Conservation (phyloP, 2,329 filamentous ascomycete genomes). For the Botryotinia convoluta region DNA sequence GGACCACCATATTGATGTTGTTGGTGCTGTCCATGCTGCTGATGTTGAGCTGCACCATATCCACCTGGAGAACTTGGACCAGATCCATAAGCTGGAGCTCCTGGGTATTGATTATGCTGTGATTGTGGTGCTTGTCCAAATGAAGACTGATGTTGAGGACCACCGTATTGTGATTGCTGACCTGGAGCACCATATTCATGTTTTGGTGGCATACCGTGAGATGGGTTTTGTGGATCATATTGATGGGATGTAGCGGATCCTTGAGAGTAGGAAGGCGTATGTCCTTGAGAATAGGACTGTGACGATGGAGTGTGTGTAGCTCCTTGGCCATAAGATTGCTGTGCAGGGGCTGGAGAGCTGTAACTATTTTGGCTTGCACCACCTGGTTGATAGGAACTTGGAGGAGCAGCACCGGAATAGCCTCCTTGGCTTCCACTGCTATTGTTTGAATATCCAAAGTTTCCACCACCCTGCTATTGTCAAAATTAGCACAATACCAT, state of each 20-base stretch:
- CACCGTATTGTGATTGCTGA: conserved; percentile 32
- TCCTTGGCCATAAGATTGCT: conserved; percentile 13
- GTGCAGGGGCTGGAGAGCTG: conserved; percentile 23
- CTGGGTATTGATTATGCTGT: conserved; percentile 26
- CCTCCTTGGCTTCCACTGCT: conserved; percentile 46
- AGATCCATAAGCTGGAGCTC: conserved; percentile 24
- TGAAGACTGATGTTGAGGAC: conserved; percentile 30
- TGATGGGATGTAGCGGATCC: conserved; percentile 14
- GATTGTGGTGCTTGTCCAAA: conserved; percentile 24
- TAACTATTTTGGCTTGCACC: conserved; percentile 27
- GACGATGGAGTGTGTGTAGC: conserved; percentile 15
- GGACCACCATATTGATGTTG: conserved; percentile 13
- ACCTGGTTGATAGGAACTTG: conserved; percentile 55
- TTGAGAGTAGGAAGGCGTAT: conserved; percentile 8
- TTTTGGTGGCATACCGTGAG: conserved; percentile 9
- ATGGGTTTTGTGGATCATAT: conserved; percentile 17
- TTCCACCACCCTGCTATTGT: conserved; percentile 45
- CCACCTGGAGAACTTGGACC: conserved; percentile 17
- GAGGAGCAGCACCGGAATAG: conserved; percentile 62
- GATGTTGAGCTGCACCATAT: conserved; percentile 20
- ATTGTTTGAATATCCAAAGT: conserved; percentile 62
- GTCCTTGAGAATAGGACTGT: conserved; percentile 21
- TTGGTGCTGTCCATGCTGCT: conserved; percentile 4
- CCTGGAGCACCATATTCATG: conserved; percentile 22
- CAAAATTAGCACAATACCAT: conserved; percentile 26